Conservation (phyloP, 768 basidiomycete genomes). For the Coprinopsis strossmayeri region DNA sequence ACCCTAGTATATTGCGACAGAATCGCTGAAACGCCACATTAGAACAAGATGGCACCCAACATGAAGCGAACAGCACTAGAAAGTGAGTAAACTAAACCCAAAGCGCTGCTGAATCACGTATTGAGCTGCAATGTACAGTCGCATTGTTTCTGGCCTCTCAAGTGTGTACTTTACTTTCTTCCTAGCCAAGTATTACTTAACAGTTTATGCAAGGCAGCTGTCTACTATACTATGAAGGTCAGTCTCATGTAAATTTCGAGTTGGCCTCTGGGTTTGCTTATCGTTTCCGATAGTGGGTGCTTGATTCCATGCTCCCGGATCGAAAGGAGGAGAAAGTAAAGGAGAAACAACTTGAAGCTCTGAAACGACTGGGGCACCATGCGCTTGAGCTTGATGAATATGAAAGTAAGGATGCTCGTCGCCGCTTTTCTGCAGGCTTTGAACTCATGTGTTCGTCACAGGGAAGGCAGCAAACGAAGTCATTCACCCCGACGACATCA, state of each 20-base stretch:
- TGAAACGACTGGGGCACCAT: constrained; percentile 65
- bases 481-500: constrained; percentile 87
- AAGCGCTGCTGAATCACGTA: neutral
- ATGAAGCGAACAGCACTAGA: constrained; percentile 9
- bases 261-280: constrained; percentile 2
- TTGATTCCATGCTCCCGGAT: constrained; percentile 45
- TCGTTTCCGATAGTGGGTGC: constrained; percentile 49
- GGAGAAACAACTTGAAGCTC: constrained; percentile 61
- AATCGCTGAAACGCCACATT: neutral
- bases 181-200: constrained; percentile 14
- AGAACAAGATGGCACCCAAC: constrained; percentile 3
- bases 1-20: too few species aligned
- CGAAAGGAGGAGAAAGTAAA: constrained; percentile 58
- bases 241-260: constrained; percentile 18
- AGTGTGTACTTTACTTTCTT: constrained; percentile 26
- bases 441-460: constrained; percentile 20
- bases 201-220: constrained; percentile 54
- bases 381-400: constrained; percentile 83
- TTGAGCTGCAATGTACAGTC: constrained; percentile 24
- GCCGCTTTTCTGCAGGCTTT: neutral
- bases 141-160: constrained; percentile 46
- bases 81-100: neutral
- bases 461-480: constrained; percentile 89
- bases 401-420: constrained; percentile 52
- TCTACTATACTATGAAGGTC: constrained; percentile 71